These are phyloP conservation scores for Aspergillus incahuasiensis DNA, from an alignment of 495 filamentous ascomycete genomes.

Conservation along the genomic window DNA sequence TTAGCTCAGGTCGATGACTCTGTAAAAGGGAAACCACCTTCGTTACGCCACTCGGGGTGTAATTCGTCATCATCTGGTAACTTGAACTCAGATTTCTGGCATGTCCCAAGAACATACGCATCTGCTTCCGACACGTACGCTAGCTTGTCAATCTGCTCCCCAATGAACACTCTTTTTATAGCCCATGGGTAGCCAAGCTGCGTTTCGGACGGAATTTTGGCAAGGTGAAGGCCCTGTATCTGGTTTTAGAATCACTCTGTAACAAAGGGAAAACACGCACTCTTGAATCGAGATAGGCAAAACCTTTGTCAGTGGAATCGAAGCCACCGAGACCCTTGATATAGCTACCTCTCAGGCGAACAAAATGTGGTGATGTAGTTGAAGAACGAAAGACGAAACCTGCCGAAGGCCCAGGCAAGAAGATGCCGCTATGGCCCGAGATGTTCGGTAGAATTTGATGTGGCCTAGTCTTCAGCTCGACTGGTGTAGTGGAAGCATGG, in stretches of 20 bases:
- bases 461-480: slow-evolving; percentile 42
- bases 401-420: slow-evolving; percentile 71
- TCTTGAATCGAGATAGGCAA: slow-evolving; percentile 68
- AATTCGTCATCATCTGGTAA: slow-evolving; percentile 80
- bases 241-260: slow-evolving; percentile 3
- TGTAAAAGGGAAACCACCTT: slow-evolving; percentile 40
- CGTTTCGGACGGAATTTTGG: slow-evolving; percentile 57
- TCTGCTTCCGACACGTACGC: slow-evolving; percentile 69
- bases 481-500: slow-evolving; percentile 35
- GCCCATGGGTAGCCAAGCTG: slow-evolving; percentile 70
- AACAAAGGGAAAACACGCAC: slow-evolving; percentile 21
- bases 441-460: slow-evolving; percentile 63
- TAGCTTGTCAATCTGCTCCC: slow-evolving; percentile 66
- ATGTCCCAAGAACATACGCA: slow-evolving; percentile 73
- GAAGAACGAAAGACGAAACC: slow-evolving; percentile 76
- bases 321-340: slow-evolving; percentile 67
- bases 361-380: slow-evolving; percentile 65
- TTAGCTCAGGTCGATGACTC: slow-evolving; percentile 16
- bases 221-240: slow-evolving; percentile 56
- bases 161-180: slow-evolving; percentile 61
- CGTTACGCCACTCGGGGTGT: slow-evolving; percentile 71
- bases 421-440: slow-evolving; percentile 70
- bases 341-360: slow-evolving; percentile 60
- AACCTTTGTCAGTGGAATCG: slow-evolving; percentile 65
- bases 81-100: slow-evolving; percentile 61